Base-by-base conservation (phyloP, 2,329 filamentous ascomycete genomes). In the Myotisia sp. region DNA sequence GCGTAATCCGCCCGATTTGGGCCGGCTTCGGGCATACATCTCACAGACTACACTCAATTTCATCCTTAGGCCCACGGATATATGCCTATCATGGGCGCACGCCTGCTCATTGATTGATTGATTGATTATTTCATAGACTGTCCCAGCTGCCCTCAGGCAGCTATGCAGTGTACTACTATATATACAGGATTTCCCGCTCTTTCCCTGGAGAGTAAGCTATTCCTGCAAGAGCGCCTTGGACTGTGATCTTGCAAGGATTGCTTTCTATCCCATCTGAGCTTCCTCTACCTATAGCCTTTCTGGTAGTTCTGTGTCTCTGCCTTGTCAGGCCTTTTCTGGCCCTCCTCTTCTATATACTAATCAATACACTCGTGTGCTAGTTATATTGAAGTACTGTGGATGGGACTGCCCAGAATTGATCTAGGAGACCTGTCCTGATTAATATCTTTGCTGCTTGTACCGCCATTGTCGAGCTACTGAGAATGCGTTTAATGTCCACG, bases 401-500 rank as follows among this genome's bases (percentile, higher is more conserved):
- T 17, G 40, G 41, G 14, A 51, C 46, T 27, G 42, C 46, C 36
- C 24, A 22, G 36, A 49, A 51, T 39, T 51, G 38, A 14, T 37
- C 36, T 6, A 51, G 41, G 0, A 51, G 45, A 22, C 46, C 46
- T n/a, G 45, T 52, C 35, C 45, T 42, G 4, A 50, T n/a, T 5
- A 51, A 46, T 38, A 22, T 46, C 46, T n/a, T 44, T 52, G 33
- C 45, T 42, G 4, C 49, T n/a, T 5, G 50, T 42, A 49, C 44
- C 40, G 43, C 43, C 31, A 44, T 50, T 42, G 41, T 36, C 40
- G 41, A 44, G 44, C 44, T 48, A 42, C 41, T 44, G 46, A 54
- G 52, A 45, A 54, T 44, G 30, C 38, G 42, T 36, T 53, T 53
- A 35, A 53, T 44, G 40, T 52, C 40, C 31, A 39, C 28, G 34